Evolutionary conservation across 768 basidiomycete genomes (phyloP).

Genomic region (Tremella fuciformis): DNA sequence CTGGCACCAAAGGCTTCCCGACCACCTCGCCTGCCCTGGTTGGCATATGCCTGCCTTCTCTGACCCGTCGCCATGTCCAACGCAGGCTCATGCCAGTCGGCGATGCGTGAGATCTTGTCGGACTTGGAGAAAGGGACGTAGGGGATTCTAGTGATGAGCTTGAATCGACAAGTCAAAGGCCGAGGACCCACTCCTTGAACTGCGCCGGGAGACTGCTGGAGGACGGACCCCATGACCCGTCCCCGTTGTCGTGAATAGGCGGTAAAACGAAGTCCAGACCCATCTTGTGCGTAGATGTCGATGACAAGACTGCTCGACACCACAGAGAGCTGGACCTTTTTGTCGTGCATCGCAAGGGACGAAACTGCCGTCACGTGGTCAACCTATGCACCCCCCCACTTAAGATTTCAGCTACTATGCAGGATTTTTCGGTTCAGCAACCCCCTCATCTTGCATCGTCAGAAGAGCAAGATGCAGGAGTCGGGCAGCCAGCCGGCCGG

Average conservation of each 20-base stretch:
- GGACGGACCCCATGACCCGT: slow-evolving; percentile 72
- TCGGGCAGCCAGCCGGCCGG: no score
- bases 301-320: background rate
- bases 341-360: slow-evolving; percentile 6
- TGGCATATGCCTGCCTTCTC: slow-evolving; percentile 12
- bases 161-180: background rate
- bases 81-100: slow-evolving; percentile 68
- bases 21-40: slow-evolving; percentile 47
- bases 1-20: slow-evolving; percentile 79
- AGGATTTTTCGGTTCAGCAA: no score
- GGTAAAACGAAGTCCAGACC: slow-evolving; percentile 67
- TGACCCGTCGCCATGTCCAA: slow-evolving; percentile 58
- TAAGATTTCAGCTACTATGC: background rate
- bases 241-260: slow-evolving; percentile 82
- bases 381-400: slow-evolving; percentile 2
- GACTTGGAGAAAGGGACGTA: slow-evolving; percentile 98
- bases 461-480: no score
- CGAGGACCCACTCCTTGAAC: slow-evolving; percentile 70
- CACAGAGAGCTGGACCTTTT: background rate
- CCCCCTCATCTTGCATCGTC: no score
- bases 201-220: slow-evolving; percentile 65
- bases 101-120: slow-evolving; percentile 95
- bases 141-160: slow-evolving; percentile 61
- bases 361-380: slow-evolving; percentile 1
- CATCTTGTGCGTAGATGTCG: slow-evolving; percentile 21